Evolutionary conservation across 164 flowering plant genomes (phyloP).

Genomic region (Annona cherimola): DNA sequence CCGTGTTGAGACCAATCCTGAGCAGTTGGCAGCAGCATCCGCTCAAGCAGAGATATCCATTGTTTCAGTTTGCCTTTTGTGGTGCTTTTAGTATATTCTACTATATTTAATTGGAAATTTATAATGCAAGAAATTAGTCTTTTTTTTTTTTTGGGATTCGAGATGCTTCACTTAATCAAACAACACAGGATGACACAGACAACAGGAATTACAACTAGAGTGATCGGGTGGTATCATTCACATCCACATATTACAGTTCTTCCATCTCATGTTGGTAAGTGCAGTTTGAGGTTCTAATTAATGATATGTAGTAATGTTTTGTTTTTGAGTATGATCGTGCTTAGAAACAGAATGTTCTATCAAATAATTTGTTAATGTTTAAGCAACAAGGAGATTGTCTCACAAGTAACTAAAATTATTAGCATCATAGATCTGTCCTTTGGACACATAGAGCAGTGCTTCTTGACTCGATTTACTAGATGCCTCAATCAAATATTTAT

Average conservation of each 20-base stretch:
- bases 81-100: neutral
- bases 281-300: neutral
- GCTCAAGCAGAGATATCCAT: slow-evolving; percentile 98
- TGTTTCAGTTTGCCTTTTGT: neutral
- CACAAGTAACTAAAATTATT: neutral
- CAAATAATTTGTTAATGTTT: no score
- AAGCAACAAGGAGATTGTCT: neutral
- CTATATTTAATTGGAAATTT: no score
- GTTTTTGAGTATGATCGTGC: slow-evolving; percentile 1
- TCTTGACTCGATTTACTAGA: no score
- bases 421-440: neutral
- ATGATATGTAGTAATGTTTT: neutral
- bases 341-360: no score
- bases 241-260: slow-evolving; percentile 98
- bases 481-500: no score
- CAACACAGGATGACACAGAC: slow-evolving; percentile 73
- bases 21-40: slow-evolving; percentile 97
- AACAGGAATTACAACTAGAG: slow-evolving; percentile 87
- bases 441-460: neutral
- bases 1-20: slow-evolving; percentile 98
- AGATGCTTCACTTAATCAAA: slow-evolving; percentile 35
- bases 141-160: neutral
- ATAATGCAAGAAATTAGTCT: no score
- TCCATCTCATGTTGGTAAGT: slow-evolving; percentile 96
- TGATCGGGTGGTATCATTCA: slow-evolving; percentile 99